phyloP scores from a whole-genome alignment of 1,139 yeast species.

The Debaryomycetaceae sp. region DNA sequence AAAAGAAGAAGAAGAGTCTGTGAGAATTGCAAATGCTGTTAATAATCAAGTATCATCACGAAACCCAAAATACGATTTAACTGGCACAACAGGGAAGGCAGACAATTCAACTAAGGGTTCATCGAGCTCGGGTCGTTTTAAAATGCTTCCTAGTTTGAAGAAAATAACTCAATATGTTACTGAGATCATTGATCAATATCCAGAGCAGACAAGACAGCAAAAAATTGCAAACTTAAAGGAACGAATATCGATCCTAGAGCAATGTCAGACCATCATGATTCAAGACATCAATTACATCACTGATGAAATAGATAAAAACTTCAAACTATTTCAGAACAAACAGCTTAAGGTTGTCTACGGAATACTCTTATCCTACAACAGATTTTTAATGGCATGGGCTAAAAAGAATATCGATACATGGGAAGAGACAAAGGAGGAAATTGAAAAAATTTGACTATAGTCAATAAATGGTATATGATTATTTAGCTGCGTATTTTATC shows the following conservation, averaged over 20 bases:
- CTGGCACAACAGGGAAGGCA: constrained; percentile 10
- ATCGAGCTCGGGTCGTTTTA: constrained; percentile 13
- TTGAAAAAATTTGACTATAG: constrained; percentile 19
- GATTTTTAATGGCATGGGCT: constrained; percentile 66
- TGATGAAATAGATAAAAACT: constrained; percentile 48
- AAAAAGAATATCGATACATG: constrained; percentile 66
- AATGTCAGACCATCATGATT: constrained; percentile 56
- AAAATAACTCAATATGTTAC: constrained; percentile 62
- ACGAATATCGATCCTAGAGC: constrained; percentile 52
- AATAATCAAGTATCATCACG: constrained; percentile 24
- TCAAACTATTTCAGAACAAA: constrained; percentile 47
- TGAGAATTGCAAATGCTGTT: constrained; percentile 32
- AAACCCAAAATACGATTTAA: constrained; percentile 30
- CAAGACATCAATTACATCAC: constrained; percentile 55
- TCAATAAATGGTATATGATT: background rate
- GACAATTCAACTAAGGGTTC: constrained; percentile 8
- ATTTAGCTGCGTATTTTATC: background rate
- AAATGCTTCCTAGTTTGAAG: constrained; percentile 37
- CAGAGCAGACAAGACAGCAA: constrained; percentile 61
- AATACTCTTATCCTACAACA: constrained; percentile 50
- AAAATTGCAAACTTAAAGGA: constrained; percentile 49
- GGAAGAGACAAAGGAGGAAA: constrained; percentile 61
- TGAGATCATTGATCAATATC: constrained; percentile 69
- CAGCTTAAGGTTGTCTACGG: constrained; percentile 45
- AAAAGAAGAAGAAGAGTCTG: constrained; percentile 39